A percentile compares a stretch with the other conserved stretches of the same genome.
Evolutionary conservation across 116 monocot species (phyloP).

Genomic region (Dioscorea cayenensis): DNA sequence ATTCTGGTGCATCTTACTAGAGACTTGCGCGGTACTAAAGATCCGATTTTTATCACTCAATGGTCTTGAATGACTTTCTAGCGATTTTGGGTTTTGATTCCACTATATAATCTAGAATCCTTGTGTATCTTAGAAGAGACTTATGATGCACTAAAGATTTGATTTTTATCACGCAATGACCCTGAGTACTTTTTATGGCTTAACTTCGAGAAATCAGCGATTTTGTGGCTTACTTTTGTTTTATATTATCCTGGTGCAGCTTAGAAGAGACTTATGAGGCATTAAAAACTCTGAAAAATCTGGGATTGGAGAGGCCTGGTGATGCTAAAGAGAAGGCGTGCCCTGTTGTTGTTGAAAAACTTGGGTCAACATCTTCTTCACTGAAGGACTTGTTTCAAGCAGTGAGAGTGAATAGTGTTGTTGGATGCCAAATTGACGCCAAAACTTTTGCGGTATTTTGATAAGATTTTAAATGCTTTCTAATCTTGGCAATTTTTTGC

Average conservation of each 20-base stretch:
- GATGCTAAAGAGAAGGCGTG: constrained; percentile 33
- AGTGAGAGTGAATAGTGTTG: constrained; percentile 46
- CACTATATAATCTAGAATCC: background rate
- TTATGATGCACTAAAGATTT: constrained; percentile 70
- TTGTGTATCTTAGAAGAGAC: constrained; percentile 75
- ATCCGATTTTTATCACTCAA: constrained; percentile 3
- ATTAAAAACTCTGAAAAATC: constrained; percentile 75
- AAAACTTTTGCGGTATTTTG: constrained; percentile 34
- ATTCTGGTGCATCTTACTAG: constrained; percentile 60
- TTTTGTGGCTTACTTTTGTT: no score
- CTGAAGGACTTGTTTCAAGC: constrained; percentile 58
- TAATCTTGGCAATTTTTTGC: background rate
- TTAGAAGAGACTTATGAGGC: constrained; percentile 83
- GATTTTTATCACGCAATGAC: no score
- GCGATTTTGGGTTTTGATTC: no score
- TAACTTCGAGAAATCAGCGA: no score
- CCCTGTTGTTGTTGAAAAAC: constrained; percentile 32
- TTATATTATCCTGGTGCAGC: constrained; percentile 28
- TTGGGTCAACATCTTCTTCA: constrained; percentile 40
- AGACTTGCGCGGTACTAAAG: constrained; percentile 68
- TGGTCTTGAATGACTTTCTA: no score
- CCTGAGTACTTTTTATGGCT: no score
- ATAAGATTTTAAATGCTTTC: background rate
- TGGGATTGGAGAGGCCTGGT: constrained; percentile 34
- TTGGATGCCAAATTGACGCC: constrained; percentile 49